These are phyloP conservation scores for Hymenoscyphus scutula DNA, from an alignment of 2,329 filamentous ascomycete species.

Conservation along the genomic window DNA sequence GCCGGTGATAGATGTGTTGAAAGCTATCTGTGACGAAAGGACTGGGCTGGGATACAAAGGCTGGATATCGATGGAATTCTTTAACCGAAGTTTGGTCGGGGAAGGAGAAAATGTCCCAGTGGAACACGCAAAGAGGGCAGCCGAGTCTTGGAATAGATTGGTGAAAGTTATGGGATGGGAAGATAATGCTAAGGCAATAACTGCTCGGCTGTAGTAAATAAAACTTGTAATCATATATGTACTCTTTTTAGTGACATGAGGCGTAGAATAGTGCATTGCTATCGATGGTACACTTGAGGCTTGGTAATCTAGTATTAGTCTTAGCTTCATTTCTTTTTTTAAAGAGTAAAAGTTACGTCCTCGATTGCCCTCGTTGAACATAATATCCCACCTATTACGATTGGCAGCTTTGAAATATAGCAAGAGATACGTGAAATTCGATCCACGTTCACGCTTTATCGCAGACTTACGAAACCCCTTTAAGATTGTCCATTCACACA, in stretches of 20 bases:
- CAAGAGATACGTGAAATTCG: too few relatives aligned
- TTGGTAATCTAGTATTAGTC: too few relatives aligned
- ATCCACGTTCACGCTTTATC: too few relatives aligned
- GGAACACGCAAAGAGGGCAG: slow-evolving; percentile 52
- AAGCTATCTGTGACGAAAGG: slow-evolving; percentile 48
- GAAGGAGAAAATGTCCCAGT: slow-evolving; percentile 44
- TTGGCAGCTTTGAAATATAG: too few relatives aligned
- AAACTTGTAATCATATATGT: not conserved
- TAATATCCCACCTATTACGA: too few relatives aligned
- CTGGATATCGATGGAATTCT: slow-evolving; percentile 59
- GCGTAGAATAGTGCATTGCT: not conserved
- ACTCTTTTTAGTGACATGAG: slow-evolving; percentile 6
- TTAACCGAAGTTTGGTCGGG: slow-evolving; percentile 51
- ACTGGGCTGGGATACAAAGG: slow-evolving; percentile 55
- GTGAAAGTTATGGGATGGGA: slow-evolving; percentile 16
- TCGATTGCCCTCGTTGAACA: too few relatives aligned
- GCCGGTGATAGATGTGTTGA: slow-evolving; percentile 52
- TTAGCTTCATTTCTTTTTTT: too few relatives aligned
- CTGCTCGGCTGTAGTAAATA: not conserved
- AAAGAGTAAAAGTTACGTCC: too few relatives aligned
- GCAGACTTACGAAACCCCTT: too few relatives aligned
- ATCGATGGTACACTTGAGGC: too few relatives aligned
- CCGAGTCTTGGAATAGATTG: slow-evolving; percentile 46
- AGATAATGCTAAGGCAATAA: slow-evolving; percentile 6
- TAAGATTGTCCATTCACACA: too few relatives aligned